Percentiles rank a stretch among this genome's conserved stretches.
These are phyloP conservation scores for Melanomma pulvis-pyrius DNA, from an alignment of 495 filamentous ascomycete species.

Conservation along the genomic window DNA sequence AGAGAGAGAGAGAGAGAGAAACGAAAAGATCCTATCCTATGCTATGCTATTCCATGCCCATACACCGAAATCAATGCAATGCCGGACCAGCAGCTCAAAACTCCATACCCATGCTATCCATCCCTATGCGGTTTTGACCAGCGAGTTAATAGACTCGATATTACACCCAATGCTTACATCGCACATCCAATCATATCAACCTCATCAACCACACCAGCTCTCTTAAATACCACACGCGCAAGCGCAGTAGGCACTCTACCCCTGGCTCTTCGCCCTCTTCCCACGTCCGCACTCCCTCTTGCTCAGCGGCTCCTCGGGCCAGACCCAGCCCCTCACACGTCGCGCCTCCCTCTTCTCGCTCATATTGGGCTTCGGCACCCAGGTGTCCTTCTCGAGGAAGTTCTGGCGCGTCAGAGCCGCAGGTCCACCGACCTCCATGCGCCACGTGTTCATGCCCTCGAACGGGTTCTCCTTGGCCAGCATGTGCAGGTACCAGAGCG, in stretches of 20 bases:
- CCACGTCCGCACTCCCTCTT: slow-evolving; percentile 51
- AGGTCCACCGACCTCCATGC: slow-evolving; percentile 78
- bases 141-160: slow-evolving; percentile 26
- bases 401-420: slow-evolving; percentile 74
- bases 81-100: not conserved
- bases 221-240: not conserved
- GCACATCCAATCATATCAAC: not conserved
- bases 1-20: not conserved
- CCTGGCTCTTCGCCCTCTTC: slow-evolving; percentile 34
- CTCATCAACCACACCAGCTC: too few species aligned
- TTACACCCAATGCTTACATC: slow-evolving; percentile 2
- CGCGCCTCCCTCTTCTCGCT: slow-evolving; percentile 85
- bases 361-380: slow-evolving; percentile 84
- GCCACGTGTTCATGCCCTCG: slow-evolving; percentile 67
- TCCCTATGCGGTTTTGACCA: slow-evolving; percentile 13
- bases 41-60: too few species aligned
- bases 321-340: slow-evolving; percentile 79
- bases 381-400: slow-evolving; percentile 69
- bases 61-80: not conserved
- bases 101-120: too few species aligned
- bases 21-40: not conserved
- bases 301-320: slow-evolving; percentile 72
- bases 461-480: slow-evolving; percentile 74
- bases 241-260: not conserved
- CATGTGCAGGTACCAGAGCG: slow-evolving; percentile 80